Evolutionary conservation across 495 filamentous ascomycete species (phyloP).

Genomic region (Paragyromitra xinjiangensis): DNA sequence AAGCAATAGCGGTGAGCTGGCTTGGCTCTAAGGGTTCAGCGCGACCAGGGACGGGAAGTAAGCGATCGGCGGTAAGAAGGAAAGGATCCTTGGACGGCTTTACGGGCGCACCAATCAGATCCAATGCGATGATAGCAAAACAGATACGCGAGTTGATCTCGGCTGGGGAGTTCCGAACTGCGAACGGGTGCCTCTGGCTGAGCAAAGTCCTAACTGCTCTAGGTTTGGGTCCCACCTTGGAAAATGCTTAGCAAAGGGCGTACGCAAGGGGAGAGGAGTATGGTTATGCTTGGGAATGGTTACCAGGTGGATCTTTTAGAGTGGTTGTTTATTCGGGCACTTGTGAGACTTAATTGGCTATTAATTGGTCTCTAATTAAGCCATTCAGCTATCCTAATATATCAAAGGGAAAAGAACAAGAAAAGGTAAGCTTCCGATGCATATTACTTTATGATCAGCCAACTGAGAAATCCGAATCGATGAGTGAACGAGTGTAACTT

Average conservation of each 20-base stretch:
- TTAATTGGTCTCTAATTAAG: no score
- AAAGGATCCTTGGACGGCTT: not conserved
- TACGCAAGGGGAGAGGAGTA: not conserved
- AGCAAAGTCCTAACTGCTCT: not conserved
- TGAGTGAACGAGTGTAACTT: slow-evolving; percentile 6
- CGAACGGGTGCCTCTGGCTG: not conserved
- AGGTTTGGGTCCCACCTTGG: not conserved
- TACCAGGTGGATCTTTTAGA: no score
- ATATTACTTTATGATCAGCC: not conserved
- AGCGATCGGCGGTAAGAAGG: slow-evolving; percentile 20
- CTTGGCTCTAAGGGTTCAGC: not conserved
- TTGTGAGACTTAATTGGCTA: not conserved
- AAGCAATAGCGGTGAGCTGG: slow-evolving; percentile 2
- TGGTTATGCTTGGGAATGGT: no score
- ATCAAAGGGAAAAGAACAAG: not conserved
- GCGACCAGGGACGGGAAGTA: slow-evolving; percentile 13
- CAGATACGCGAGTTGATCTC: slow-evolving; percentile 53
- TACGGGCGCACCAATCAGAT: slow-evolving; percentile 18
- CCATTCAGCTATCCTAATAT: not conserved
- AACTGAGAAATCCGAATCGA: not conserved
- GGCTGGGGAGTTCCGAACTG: slow-evolving; percentile 27
- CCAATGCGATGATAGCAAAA: not conserved
- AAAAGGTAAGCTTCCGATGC: not conserved
- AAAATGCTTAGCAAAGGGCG: slow-evolving; percentile 1
- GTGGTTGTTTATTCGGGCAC: no score